phyloP scores from a whole-genome alignment of 129 eudicot genomes.

The Solidago caesia region DNA sequence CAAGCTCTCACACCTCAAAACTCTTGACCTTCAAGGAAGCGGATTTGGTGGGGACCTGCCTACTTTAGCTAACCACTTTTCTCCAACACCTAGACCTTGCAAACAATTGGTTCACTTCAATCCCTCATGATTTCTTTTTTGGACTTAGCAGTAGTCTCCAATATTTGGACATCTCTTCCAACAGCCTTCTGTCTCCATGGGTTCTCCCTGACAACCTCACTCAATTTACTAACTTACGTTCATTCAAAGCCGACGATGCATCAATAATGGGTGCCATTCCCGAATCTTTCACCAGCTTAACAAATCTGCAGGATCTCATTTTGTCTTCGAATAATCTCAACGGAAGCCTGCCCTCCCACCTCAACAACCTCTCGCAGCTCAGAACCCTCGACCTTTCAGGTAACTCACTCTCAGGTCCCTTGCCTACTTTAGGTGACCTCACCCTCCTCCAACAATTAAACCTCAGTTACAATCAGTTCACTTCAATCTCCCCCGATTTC shows the following conservation, averaged over 20 bases:
- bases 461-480: slow-evolving; percentile 33
- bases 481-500: slow-evolving; percentile 32
- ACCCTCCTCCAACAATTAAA: slow-evolving; percentile 24
- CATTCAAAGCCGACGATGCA: neutral
- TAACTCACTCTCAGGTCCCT: slow-evolving; percentile 38
- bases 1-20: slow-evolving; percentile 32
- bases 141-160: slow-evolving; percentile 35
- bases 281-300: neutral
- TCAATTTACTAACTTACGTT: neutral
- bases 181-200: neutral
- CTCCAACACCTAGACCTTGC: slow-evolving; percentile 29
- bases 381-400: slow-evolving; percentile 25
- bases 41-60: slow-evolving; percentile 42
- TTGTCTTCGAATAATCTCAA: neutral
- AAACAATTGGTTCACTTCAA: slow-evolving; percentile 34
- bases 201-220: slow-evolving; percentile 23
- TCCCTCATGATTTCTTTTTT: slow-evolving; percentile 24
- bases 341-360: slow-evolving; percentile 34
- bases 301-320: neutral
- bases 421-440: slow-evolving; percentile 46
- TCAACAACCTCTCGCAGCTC: slow-evolving; percentile 39
- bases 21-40: slow-evolving; percentile 33
- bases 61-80: slow-evolving; percentile 32
- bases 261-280: neutral
- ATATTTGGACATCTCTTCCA: neutral